Base-by-base conservation (phyloP, 1,284 basidiomycete genomes). In the Tausonia pullulans region DNA sequence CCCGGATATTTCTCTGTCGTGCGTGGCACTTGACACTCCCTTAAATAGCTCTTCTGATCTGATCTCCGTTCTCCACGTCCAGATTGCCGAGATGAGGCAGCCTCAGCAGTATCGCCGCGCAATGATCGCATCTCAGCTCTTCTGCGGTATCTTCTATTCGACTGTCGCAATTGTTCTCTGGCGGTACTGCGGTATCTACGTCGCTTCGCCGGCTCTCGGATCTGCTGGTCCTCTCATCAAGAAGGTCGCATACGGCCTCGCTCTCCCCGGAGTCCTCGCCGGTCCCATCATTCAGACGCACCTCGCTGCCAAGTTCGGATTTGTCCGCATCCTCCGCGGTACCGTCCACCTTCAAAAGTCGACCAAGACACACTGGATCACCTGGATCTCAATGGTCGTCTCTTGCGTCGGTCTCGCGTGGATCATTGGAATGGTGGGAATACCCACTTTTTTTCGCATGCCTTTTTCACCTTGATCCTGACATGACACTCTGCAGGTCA, bases 321-420 rank as follows among this genome's bases (percentile, higher is more conserved):
- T 86, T 69, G 78, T 86, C 63, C 79, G 84, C 9, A 68, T 82
- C 62, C 82, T 86, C 70, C 79, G 83, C n/a, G 78, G 79, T 66
- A 79, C 81, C 6, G 73, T 74, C 13, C 85, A 87, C 71, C 71
- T 87, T 60, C 80, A 84, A 41, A 77, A 76, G 13, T 81, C 85
- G 69, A 84, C 83, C 0, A 41, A 78, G 16, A 75, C 79, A 5
- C 84, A 85, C 60, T 86, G 84, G 84, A 69, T 73, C 27, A 75
- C 78, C 2, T 87, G 85, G 84, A 74, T 77, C 52, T 67, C 71
- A 6, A 75, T 83, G 39, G 54, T 56, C 3, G 10, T 10, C 13
- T 7, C 8, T 4, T 80, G 80, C 67, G 74, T 81, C 61, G 67
- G 71, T 1, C 69, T 82, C 53, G 80, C 82, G 0, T 84, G 81